Conservation (phyloP, 2,329 filamentous ascomycete species). For the Colletotrichum cuscutae region DNA sequence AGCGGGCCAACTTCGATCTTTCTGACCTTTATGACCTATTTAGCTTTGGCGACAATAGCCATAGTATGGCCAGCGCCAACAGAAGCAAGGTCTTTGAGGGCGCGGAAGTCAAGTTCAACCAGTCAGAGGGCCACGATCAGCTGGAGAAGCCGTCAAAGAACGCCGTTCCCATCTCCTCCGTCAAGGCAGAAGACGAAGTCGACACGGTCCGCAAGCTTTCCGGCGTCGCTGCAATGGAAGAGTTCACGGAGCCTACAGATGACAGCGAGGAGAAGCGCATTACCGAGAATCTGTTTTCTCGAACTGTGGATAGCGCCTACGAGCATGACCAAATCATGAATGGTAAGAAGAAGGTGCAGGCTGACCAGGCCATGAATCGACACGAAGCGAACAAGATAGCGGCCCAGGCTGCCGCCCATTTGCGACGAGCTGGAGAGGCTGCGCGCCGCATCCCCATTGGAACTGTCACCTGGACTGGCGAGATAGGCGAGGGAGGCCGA, state of each 20-base stretch:
- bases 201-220: conserved; percentile 62
- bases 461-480: conserved; percentile 93
- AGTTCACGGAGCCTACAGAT: conserved; percentile 66
- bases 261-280: conserved; percentile 76
- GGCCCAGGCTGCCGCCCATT: conserved; percentile 78
- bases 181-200: conserved; percentile 30
- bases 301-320: conserved; percentile 88
- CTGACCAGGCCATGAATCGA: conserved; percentile 82
- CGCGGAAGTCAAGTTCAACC: conserved; percentile 71
- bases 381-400: conserved; percentile 85
- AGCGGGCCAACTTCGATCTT: conserved; percentile 89
- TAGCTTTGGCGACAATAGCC: conserved; percentile 74
- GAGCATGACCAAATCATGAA: conserved; percentile 94
- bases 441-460: conserved; percentile 81
- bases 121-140: conserved; percentile 36
- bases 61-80: conserved; percentile 74
- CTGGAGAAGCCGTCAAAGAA: conserved; percentile 37
- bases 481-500: conserved; percentile 80
- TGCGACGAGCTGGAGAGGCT: conserved; percentile 77
- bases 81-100: conserved; percentile 88
- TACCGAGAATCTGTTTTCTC: conserved; percentile 89
- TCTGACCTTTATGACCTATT: conserved; percentile 94
- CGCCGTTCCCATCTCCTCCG: conserved; percentile 25
- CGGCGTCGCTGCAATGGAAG: conserved; percentile 73
- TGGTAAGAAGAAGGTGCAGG: conserved; percentile 75